A percentile compares a stretch with the other conserved stretches of the same genome.
These are phyloP conservation scores for Fraxinus quadrangulata DNA, from an alignment of 257 asterid genomes.

Conservation along the genomic window DNA sequence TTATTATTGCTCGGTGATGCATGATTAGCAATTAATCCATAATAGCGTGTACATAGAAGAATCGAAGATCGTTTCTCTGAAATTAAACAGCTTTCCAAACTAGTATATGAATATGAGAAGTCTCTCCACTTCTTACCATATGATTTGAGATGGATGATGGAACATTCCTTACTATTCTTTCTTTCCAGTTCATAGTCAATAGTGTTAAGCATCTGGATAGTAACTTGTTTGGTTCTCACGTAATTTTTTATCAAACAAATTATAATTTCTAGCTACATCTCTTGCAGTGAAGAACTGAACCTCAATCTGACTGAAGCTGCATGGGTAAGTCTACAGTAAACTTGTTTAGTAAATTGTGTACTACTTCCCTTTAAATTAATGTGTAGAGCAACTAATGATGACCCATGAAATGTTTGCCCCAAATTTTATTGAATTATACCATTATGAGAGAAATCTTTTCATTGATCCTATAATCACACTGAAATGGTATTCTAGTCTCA, in stretches of 20 bases:
- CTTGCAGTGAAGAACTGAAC: slow-evolving; percentile 88
- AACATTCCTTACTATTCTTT: slow-evolving; percentile 3
- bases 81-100: not conserved
- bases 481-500: not conserved
- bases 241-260: slow-evolving; percentile 12
- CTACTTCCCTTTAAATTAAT: not conserved
- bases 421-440: slow-evolving; percentile 6
- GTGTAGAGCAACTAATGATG: not conserved
- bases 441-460: slow-evolving; percentile 19
- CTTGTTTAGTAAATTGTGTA: slow-evolving; percentile 8
- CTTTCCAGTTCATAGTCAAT: slow-evolving; percentile 1
- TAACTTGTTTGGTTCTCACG: slow-evolving; percentile 4
- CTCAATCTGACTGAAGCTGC: slow-evolving; percentile 96
- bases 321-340: slow-evolving; percentile 62
- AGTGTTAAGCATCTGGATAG: slow-evolving; percentile 4
- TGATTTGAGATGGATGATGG: not conserved
- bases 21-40: not conserved
- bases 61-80: not conserved
- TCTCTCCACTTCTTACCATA: not conserved
- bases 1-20: not conserved
- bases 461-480: not conserved
- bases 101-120: not conserved
- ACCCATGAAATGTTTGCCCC: slow-evolving; percentile 5
- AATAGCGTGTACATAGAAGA: not conserved
- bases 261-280: slow-evolving; percentile 29